Evolutionary conservation across 352 stramenopile genomes (phyloP).

Genomic region (Phytophthora kernoviae): DNA sequence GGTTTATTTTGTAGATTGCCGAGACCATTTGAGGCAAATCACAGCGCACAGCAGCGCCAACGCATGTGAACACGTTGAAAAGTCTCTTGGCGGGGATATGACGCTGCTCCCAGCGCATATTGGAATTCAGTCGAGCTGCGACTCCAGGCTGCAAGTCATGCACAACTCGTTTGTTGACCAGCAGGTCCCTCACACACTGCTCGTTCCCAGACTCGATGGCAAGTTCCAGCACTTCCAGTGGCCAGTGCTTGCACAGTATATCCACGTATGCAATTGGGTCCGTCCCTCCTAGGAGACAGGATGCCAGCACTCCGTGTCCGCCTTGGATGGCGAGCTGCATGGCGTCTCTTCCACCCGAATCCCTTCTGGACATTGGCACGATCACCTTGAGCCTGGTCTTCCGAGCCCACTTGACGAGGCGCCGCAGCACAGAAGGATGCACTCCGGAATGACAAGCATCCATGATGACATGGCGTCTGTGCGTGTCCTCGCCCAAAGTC

Average conservation of each 20-base stretch:
- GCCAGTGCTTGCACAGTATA: constrained; percentile 16
- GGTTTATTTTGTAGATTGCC: constrained; percentile 11
- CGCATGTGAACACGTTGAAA: constrained; percentile 20
- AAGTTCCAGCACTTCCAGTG: constrained; percentile 18
- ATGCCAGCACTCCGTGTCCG: constrained; percentile 17
- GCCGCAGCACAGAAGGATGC: constrained; percentile 10
- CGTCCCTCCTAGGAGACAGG: constrained; percentile 7
- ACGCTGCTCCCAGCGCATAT: constrained; percentile 13
- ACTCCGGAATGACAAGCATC: constrained; percentile 14
- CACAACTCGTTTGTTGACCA: constrained; percentile 17
- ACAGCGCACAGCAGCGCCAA: constrained; percentile 12
- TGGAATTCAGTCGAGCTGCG: constrained; percentile 5
- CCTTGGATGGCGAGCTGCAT: constrained; percentile 14
- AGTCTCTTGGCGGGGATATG: constrained; percentile 4
- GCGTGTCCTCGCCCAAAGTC: constrained; percentile 20
- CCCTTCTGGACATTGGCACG: constrained; percentile 12
- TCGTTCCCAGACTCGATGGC: constrained; percentile 19
- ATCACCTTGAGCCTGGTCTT: constrained; percentile 13
- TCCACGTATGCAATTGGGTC: constrained; percentile 4
- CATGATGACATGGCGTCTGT: constrained; percentile 26
- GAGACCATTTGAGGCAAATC: constrained; percentile 5
- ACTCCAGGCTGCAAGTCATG: constrained; percentile 9
- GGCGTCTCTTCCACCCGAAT: constrained; percentile 9
- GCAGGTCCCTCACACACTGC: neutral
- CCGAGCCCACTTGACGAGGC: constrained; percentile 22